phyloP scores from a whole-genome alignment of 1,284 basidiomycete species.

The Ustilago vetiveriae region DNA sequence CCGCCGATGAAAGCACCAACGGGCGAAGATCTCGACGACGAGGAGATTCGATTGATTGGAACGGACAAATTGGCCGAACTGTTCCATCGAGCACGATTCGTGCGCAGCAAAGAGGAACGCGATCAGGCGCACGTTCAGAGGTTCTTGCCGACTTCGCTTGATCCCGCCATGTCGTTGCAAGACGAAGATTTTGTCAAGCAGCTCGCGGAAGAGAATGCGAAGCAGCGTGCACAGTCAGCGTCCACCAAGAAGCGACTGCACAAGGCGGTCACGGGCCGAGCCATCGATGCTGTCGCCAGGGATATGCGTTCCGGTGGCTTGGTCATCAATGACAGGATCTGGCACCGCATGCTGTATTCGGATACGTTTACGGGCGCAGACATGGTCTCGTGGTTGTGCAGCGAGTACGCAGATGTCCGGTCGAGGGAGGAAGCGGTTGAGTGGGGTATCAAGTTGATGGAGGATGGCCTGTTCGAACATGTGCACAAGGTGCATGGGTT shows the following conservation, averaged over 20 bases:
- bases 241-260: constrained; percentile 40
- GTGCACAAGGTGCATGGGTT: constrained; percentile 61
- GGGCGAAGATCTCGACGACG: constrained; percentile 72
- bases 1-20: constrained; percentile 68
- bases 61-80: constrained; percentile 90
- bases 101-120: constrained; percentile 33
- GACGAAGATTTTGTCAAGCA: constrained; percentile 63
- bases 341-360: constrained; percentile 63
- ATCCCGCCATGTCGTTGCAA: constrained; percentile 60
- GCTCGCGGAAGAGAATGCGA: constrained; percentile 50
- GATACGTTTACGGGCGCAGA: constrained; percentile 64
- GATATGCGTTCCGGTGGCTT: constrained; percentile 59
- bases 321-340: constrained; percentile 62
- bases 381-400: constrained; percentile 64
- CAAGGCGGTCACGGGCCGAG: constrained; percentile 26
- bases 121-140: constrained; percentile 44
- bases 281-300: constrained; percentile 46
- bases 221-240: constrained; percentile 30
- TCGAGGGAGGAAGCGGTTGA: constrained; percentile 61
- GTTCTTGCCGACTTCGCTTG: constrained; percentile 65
- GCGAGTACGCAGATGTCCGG: constrained; percentile 56
- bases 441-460: constrained; percentile 53
- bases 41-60: constrained; percentile 86
- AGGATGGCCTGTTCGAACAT: constrained; percentile 61
- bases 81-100: constrained; percentile 70